Conservation (phyloP, 768 basidiomycete genomes). For the Nevesoporus exiguus region DNA sequence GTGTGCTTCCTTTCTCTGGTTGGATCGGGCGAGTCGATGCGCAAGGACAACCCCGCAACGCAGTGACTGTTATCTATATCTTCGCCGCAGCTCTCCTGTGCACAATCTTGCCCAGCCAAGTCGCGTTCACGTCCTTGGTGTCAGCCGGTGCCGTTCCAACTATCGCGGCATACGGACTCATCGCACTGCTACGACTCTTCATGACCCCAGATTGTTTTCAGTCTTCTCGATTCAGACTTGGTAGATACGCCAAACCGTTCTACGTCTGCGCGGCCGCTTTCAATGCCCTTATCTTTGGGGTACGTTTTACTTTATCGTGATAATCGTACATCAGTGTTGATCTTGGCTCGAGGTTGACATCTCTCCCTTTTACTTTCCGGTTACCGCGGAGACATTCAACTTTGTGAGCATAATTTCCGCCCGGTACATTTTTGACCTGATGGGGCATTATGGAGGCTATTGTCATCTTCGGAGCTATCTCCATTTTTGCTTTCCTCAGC, state of each 20-base stretch:
- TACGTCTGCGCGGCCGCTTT: slow-evolving; percentile 67
- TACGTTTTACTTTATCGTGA: slow-evolving; percentile 36
- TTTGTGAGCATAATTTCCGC: slow-evolving; percentile 52
- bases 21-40: slow-evolving; percentile 80
- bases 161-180: slow-evolving; percentile 84
- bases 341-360: slow-evolving; percentile 56
- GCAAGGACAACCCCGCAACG: slow-evolving; percentile 75
- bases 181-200: slow-evolving; percentile 70
- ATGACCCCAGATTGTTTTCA: slow-evolving; percentile 76
- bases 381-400: slow-evolving; percentile 73
- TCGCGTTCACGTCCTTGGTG: slow-evolving; percentile 88
- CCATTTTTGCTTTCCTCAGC: slow-evolving; percentile 69
- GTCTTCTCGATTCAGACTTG: slow-evolving; percentile 69
- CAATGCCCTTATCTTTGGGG: slow-evolving; percentile 71
- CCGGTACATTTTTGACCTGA: slow-evolving; percentile 9
- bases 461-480: slow-evolving; percentile 77
- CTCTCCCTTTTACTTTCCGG: slow-evolving; percentile 87
- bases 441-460: slow-evolving; percentile 46
- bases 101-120: slow-evolving; percentile 84
- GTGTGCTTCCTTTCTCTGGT: slow-evolving; percentile 75
- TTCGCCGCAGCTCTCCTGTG: slow-evolving; percentile 77
- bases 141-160: slow-evolving; percentile 85
- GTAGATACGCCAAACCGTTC: slow-evolving; percentile 61
- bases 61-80: slow-evolving; percentile 81
- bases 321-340: not conserved